phyloP scores from a whole-genome alignment of 1,139 yeast genomes.

The Candida frijolesensis region DNA sequence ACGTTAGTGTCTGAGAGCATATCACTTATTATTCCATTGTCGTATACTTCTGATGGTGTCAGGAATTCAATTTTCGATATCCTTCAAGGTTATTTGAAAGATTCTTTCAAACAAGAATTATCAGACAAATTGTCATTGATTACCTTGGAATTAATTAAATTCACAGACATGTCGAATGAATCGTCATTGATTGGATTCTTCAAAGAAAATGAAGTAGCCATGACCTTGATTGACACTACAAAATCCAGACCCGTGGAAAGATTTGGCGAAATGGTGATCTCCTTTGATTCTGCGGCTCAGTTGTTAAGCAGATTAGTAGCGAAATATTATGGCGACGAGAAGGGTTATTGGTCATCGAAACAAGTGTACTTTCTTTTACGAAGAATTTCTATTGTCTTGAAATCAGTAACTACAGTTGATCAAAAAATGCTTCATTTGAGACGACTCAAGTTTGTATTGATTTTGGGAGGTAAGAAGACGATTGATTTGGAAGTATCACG shows the following conservation, averaged over 20 bases:
- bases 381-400: conserved; percentile 30
- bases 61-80: conserved; percentile 36
- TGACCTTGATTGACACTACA: conserved; percentile 13
- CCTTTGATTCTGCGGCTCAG: conserved; percentile 30
- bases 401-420: conserved; percentile 21
- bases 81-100: conserved; percentile 17
- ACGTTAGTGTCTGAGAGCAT: conserved; percentile 35
- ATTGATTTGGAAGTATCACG: conserved; percentile 19
- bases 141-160: conserved; percentile 30
- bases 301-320: conserved; percentile 21
- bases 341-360: conserved; percentile 39
- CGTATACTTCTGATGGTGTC: conserved; percentile 47
- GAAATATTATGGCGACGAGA: conserved; percentile 14
- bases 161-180: conserved; percentile 44
- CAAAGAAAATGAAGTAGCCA: conserved; percentile 10
- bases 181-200: conserved; percentile 18
- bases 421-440: conserved; percentile 32
- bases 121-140: conserved; percentile 22
- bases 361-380: conserved; percentile 41
- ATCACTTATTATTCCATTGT: conserved; percentile 42
- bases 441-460: conserved; percentile 40
- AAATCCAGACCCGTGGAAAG: conserved; percentile 9
- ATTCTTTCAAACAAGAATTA: conserved; percentile 18
- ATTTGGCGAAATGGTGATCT: conserved; percentile 20
- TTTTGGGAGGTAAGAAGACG: conserved; percentile 24